Base-by-base conservation (phyloP, 2,329 filamentous ascomycete species). In the Aspergillus carbonarius region DNA sequence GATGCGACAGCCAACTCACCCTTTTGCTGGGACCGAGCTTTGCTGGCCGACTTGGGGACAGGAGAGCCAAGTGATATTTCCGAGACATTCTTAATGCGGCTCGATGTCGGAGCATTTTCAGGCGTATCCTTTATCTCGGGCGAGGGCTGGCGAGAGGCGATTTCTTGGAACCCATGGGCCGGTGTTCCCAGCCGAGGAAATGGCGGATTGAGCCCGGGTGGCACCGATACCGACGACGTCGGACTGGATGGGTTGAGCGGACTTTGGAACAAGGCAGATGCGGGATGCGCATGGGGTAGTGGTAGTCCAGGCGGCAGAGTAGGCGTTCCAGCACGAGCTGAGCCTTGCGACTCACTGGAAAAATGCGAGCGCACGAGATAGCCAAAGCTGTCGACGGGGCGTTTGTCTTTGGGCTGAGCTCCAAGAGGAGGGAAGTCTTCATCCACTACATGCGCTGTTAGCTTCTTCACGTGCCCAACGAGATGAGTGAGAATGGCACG, bases 361-460 rank as follows among this genome's bases (percentile, higher is more conserved):
- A 74, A 66, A 64, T 72, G 74, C 55, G 68, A 74, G 57, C 70
- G 69, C 40, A 65, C 71, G 12, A 75, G 63, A 60, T 76, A 71
- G 54, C 76, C 70, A 65, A 74, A 71, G 50, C 66, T 68, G 61
- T 75, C 71, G 20, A 73, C 65, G 3, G 73, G 60, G 17, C 69
- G 66, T 17, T 67, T 71, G 47, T 76, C 74, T n/a, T 74, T 76
- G n/a, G 69, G 54, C 12, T 72, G 67, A 8, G 68, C 64, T n/a
- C 71, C 77, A 20, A 81, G 69, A 49, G 78, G 79, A 27, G 79
- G 78, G 48, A 81, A 81, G 15, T 81, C 78, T 65, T 78, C 74
- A 50, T 79, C 74, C 61, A 78, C 78, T 74, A 72, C 17, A 67
- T 67, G 60, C 50, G 60, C 58, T 30, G 67, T 76, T 65, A 77